These are phyloP conservation scores for Musa schizocarpa DNA, from an alignment of 176 grass and related monocot species.

Conservation along the genomic window DNA sequence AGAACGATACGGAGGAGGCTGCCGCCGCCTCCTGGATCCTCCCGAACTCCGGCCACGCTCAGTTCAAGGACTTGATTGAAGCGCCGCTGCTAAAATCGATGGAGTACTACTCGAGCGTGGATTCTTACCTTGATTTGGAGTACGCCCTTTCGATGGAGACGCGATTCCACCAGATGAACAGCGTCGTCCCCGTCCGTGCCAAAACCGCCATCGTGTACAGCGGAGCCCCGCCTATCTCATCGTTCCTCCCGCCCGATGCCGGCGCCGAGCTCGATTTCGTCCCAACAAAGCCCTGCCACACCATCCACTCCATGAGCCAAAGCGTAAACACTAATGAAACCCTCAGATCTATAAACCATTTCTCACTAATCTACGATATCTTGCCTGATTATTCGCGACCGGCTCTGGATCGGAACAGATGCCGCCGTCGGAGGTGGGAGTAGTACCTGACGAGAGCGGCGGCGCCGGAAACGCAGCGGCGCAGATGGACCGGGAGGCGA, in stretches of 20 bases:
- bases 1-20: not conserved
- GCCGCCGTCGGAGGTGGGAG: constrained; percentile 5
- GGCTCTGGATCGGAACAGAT: not conserved
- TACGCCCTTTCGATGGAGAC: constrained; percentile 13
- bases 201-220: not conserved
- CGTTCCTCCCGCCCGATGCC: not conserved
- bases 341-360: not conserved
- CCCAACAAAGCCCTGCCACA: not conserved
- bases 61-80: not conserved
- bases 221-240: not conserved
- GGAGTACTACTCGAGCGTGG: constrained; percentile 11
- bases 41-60: not conserved
- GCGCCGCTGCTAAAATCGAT: constrained; percentile 2
- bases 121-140: constrained; percentile 19
- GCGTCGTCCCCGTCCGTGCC: constrained; percentile 18
- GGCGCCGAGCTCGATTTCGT: constrained; percentile 6
- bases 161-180: constrained; percentile 11
- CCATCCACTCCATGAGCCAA: constrained; percentile 7
- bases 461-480: not conserved
- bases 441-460: not conserved
- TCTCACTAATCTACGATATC: not conserved
- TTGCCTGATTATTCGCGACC: not conserved
- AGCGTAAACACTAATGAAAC: constrained; percentile 3
- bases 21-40: constrained; percentile 10
- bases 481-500: constrained; percentile 12